Evolutionary conservation across 73 alveolate species (phyloP).

Genomic region (Uronychia setigera): DNA sequence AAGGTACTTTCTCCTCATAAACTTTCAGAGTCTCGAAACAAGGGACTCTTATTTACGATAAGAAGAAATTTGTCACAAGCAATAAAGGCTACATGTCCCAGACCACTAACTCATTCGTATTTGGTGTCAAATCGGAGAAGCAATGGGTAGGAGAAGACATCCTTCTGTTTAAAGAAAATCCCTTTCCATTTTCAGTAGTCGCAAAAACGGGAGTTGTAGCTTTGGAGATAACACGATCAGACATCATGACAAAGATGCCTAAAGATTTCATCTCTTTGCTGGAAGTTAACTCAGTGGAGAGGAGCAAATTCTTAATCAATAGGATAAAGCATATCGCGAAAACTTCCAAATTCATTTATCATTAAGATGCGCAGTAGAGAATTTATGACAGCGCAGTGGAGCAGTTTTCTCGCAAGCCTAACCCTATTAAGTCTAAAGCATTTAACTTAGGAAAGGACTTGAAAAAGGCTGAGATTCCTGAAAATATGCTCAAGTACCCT

Average conservation of each 20-base stretch:
- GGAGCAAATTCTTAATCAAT: conserved; percentile 5
- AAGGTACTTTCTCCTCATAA: background rate
- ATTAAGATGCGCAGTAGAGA: conserved; percentile 5
- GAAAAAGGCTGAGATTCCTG: background rate
- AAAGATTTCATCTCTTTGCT: conserved; percentile 16
- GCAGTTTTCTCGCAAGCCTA: background rate
- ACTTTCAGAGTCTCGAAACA: background rate
- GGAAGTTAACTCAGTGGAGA: background rate
- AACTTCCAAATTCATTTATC: conserved; percentile 16
- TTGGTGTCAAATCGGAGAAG: conserved; percentile 5
- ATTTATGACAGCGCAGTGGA: conserved; percentile 6
- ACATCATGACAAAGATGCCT: conserved; percentile 12
- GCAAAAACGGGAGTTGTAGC: conserved; percentile 16
- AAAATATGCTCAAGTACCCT: background rate
- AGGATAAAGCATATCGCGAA: conserved; percentile 20
- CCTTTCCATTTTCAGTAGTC: background rate
- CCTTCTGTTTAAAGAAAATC: background rate
- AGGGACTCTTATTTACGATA: background rate
- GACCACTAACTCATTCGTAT: background rate
- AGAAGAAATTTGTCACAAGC: background rate
- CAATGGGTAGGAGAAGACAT: conserved; percentile 26
- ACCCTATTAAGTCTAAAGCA: background rate
- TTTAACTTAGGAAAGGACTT: background rate
- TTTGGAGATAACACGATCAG: conserved; percentile 11
- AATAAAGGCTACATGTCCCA: conserved; percentile 9